These are phyloP conservation scores for Hypoxylon sp. DNA, from an alignment of 2,329 filamentous ascomycete genomes.

Conservation along the genomic window DNA sequence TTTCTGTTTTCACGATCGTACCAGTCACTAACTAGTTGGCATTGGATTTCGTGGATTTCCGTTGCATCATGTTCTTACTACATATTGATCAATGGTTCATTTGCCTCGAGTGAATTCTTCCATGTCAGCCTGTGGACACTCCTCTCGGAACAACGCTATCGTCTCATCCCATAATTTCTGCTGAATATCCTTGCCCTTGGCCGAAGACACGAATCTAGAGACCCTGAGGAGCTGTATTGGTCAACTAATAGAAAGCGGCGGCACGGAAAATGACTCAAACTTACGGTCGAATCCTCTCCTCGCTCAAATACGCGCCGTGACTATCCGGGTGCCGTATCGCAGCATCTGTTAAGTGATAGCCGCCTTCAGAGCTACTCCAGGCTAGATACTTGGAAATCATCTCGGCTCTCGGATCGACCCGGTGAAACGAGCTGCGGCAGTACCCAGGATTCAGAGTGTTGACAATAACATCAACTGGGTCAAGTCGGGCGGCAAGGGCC, in stretches of 20 bases:
- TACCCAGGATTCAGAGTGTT: constrained; percentile 43
- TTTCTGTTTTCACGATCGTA: neutral
- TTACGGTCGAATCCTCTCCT: constrained; percentile 41
- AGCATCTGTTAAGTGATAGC: constrained; percentile 39
- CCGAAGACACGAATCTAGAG: constrained; percentile 28
- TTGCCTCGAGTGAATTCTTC: constrained; percentile 25
- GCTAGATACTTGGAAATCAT: constrained; percentile 19
- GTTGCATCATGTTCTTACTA: neutral
- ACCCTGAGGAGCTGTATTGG: constrained; percentile 19
- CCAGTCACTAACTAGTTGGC: neutral
- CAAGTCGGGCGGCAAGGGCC: constrained; percentile 32
- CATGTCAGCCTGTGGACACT: constrained; percentile 28
- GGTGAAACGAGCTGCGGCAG: constrained; percentile 42
- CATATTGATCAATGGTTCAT: neutral
- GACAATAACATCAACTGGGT: constrained; percentile 31
- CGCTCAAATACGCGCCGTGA: constrained; percentile 39
- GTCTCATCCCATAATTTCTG: constrained; percentile 42
- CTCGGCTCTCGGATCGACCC: constrained; percentile 28
- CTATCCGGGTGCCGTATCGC: constrained; percentile 31
- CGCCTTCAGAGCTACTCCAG: constrained; percentile 31
- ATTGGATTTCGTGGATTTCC: neutral
- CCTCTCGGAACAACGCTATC: constrained; percentile 29
- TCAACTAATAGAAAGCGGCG: neutral
- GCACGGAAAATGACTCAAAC: neutral
- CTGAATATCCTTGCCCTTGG: constrained; percentile 29